Conservation (phyloP, 768 basidiomycete genomes). For the Xerocomus potaroensis region DNA sequence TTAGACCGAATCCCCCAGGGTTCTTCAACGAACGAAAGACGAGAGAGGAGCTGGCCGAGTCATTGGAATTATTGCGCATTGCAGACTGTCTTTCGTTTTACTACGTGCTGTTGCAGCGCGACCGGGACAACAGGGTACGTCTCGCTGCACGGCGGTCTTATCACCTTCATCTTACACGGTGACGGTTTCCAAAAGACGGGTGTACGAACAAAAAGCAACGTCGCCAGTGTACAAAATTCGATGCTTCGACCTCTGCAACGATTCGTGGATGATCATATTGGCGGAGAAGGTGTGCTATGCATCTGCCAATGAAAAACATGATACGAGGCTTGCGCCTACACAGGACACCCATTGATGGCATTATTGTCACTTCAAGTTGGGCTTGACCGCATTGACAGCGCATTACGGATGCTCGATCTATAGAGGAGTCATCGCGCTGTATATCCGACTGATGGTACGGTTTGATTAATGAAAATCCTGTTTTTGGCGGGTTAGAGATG, state of each 20-base stretch:
- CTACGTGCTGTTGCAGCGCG: slow-evolving; percentile 59
- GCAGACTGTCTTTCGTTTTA: slow-evolving; percentile 65
- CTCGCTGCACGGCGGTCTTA: not conserved
- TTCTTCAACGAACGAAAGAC: slow-evolving; percentile 38
- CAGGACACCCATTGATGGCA: slow-evolving; percentile 27
- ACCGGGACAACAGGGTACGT: slow-evolving; percentile 52
- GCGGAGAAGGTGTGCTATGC: slow-evolving; percentile 25
- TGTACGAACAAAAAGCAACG: slow-evolving; percentile 41
- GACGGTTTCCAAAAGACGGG: slow-evolving; percentile 40
- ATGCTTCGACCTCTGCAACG: slow-evolving; percentile 43
- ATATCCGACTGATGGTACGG: not conserved
- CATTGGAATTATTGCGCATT: slow-evolving; percentile 57
- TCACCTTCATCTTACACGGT: not conserved
- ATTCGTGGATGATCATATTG: slow-evolving; percentile 34
- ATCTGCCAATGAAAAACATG: not conserved
- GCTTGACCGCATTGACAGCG: slow-evolving; percentile 46
- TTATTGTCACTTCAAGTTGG: slow-evolving; percentile 42
- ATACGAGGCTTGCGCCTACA: slow-evolving; percentile 2
- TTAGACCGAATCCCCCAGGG: slow-evolving; percentile 53
- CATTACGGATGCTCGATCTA: slow-evolving; percentile 23
- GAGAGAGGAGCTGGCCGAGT: slow-evolving; percentile 46
- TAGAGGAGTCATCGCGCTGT: not conserved
- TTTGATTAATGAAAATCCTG: slow-evolving; percentile 11
- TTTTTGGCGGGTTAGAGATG: not conserved
- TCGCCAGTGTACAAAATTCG: slow-evolving; percentile 41